Evolutionary conservation across 2,329 filamentous ascomycete genomes (phyloP).

Genomic region (Ophiostoma tasmaniense): DNA sequence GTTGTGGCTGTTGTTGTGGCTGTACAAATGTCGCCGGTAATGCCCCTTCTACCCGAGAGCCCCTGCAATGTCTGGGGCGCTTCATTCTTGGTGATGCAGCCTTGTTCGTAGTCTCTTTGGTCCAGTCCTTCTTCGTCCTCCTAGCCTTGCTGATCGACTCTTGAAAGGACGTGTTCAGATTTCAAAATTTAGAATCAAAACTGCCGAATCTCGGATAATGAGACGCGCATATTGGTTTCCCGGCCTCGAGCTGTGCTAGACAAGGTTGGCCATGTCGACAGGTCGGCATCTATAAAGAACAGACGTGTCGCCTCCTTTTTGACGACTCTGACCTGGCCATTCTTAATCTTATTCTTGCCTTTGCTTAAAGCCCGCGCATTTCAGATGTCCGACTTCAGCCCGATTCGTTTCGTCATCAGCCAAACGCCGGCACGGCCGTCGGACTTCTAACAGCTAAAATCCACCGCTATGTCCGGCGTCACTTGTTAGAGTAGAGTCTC

Average conservation of each 20-base stretch:
- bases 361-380: not conserved
- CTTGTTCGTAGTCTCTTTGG: not conserved
- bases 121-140: not conserved
- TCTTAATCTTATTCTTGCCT: not conserved
- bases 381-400: not conserved
- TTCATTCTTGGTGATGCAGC: not conserved
- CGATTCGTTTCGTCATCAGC: not conserved
- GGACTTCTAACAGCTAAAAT: slow-evolving; percentile 8
- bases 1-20: not conserved
- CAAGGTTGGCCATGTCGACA: not conserved
- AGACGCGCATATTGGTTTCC: not conserved
- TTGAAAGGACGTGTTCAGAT: not conserved
- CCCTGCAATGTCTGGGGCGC: not conserved
- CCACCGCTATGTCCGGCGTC: slow-evolving; percentile 15
- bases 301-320: not conserved
- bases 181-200: not conserved
- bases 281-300: not conserved
- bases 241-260: not conserved
- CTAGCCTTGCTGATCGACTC: not conserved
- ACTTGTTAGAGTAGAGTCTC: not conserved
- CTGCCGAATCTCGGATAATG: not conserved
- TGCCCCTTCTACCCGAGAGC: not conserved
- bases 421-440: not conserved
- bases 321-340: not conserved
- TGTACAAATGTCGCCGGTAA: not conserved